Evolutionary conservation across 2,329 filamentous ascomycete species (phyloP), one percentile per base, ranked within the genome.

Genomic region (Graphium sp.): DNA sequence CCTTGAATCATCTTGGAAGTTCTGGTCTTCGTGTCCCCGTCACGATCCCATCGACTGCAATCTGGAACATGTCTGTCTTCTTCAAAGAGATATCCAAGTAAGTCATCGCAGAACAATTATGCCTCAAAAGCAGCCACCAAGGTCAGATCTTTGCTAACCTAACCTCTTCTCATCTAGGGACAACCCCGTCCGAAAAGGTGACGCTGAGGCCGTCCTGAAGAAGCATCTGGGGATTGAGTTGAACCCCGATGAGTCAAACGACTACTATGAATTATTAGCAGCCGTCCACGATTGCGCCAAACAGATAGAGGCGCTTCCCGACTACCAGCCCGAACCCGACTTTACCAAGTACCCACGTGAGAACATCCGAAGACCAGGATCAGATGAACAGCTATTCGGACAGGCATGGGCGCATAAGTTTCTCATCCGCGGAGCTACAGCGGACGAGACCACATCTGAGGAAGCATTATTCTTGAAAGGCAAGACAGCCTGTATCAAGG

Each of bases 341-440:
- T 37, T 44, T n/a, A 38, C 49, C 4, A 46, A 39, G 9, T 64
- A 58, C 30, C 59, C 59, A 1, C 55, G 62, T 19, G 41, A 56
- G 25, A 44, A 58, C 27, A 30, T 66, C 2, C 51, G 43, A n/a
- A 47, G 49, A 6, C 54, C 60, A 3, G 29, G 43, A 1, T 33
- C 37, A 11, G 43, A 47, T 18, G 58, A 57, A 23, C 56, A 66
- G 30, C 52, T 46, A 4, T 52, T 55, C 11, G 61, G 60, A 1
- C 46, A 56, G 34, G 61, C 60, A 0, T 66, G 62, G 61, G 60
- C 60, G 2, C 59, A 64, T 37, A 56, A 49, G 22, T 62, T 62
- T 25, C 43, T 52, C 4, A 62, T 66, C 24, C 43, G 43, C 6
- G 37, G 37, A 7, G 20, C 16, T 11, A 29, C 15, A 24, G 56